Evolutionary conservation across 495 filamentous ascomycete species (phyloP).

Genomic region (Paragyromitra xinjiangensis): DNA sequence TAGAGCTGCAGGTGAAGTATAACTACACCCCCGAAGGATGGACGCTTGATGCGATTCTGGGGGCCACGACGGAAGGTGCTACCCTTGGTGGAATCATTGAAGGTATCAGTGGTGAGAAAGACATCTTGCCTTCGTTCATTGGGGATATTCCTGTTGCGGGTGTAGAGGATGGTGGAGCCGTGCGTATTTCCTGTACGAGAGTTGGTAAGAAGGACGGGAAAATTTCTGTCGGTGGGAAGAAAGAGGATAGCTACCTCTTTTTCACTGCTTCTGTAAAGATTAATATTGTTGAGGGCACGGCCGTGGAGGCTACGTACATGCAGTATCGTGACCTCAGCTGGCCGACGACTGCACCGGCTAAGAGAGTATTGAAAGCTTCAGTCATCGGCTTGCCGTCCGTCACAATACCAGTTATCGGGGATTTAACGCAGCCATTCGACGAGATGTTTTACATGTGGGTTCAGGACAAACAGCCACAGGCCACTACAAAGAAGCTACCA

Average conservation of each 20-base stretch:
- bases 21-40: conserved; percentile 27
- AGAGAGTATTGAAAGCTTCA: conserved; percentile 8
- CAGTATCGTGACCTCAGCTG: not conserved
- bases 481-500: not conserved
- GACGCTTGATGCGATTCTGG: conserved; percentile 32
- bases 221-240: not conserved
- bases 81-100: conserved; percentile 40
- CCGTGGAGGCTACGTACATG: not conserved
- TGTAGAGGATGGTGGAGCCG: not conserved
- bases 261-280: not conserved
- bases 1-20: conserved; percentile 40
- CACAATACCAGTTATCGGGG: conserved; percentile 55
- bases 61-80: not conserved
- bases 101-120: conserved; percentile 6
- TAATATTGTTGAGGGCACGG: not conserved
- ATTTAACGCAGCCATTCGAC: conserved; percentile 61
- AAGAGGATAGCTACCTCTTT: conserved; percentile 3
- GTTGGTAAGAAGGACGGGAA: conserved; percentile 1
- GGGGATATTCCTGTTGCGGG: not conserved
- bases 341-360: not conserved
- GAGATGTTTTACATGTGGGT: conserved; percentile 60
- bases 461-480: conserved; percentile 38
- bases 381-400: not conserved
- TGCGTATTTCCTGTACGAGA: not conserved
- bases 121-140: not conserved